Evolutionary conservation across 2,329 filamentous ascomycete genomes (phyloP).

Genomic region (Xylariomycetidae sp.): DNA sequence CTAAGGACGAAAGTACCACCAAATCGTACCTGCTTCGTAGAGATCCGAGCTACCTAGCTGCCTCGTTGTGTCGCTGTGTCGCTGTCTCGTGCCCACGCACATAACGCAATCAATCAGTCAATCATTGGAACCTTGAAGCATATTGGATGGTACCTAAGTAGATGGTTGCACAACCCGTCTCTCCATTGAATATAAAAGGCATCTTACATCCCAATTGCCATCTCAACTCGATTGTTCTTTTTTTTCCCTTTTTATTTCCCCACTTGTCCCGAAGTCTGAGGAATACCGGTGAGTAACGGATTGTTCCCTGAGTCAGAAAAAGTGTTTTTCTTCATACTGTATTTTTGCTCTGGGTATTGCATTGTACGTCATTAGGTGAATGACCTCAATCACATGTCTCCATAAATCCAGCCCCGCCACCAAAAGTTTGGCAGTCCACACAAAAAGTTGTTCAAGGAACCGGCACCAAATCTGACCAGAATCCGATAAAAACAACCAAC

Average conservation of each 20-base stretch:
- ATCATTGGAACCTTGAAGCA: neutral
- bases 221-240: too few species aligned
- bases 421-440: constrained; percentile 8
- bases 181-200: neutral
- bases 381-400: constrained; percentile 17
- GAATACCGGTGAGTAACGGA: constrained; percentile 2
- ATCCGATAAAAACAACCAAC: constrained; percentile 3
- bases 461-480: neutral
- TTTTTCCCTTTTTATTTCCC: too few species aligned
- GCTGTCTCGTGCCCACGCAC: neutral
- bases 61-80: neutral
- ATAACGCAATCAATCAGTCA: neutral
- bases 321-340: constrained; percentile 2
- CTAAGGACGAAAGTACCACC: too few species aligned
- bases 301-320: constrained; percentile 5
- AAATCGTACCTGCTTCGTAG: too few species aligned
- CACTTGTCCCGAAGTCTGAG: neutral
- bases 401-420: constrained; percentile 13
- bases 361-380: constrained; percentile 12
- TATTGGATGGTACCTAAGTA: neutral
- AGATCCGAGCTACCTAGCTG: neutral
- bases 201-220: neutral
- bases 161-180: neutral
- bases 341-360: neutral
- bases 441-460: constrained; percentile 6